Evolutionary conservation across 2,329 filamentous ascomycete genomes (phyloP).

Genomic region (Trichoderma citrinoviride): DNA sequence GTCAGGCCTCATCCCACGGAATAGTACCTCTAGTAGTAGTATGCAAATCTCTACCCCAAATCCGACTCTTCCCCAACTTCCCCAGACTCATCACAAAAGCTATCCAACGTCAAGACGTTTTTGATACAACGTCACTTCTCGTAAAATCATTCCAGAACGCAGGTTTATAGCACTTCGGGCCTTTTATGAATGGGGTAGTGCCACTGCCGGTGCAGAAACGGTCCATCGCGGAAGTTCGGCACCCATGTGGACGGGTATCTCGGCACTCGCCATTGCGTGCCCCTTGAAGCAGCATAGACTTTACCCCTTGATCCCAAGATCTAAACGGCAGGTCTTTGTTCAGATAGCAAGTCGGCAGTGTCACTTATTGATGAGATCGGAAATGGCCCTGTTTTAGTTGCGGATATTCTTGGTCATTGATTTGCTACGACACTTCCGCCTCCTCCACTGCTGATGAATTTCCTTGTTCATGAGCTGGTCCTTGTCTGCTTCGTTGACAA

Average conservation of each 20-base stretch:
- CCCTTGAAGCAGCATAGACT: not conserved
- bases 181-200: constrained; percentile 9
- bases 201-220: not conserved
- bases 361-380: not conserved
- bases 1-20: not conserved
- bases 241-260: constrained; percentile 15
- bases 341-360: not conserved
- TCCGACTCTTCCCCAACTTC: not conserved
- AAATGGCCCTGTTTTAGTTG: constrained; percentile 9
- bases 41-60: not conserved
- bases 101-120: not conserved
- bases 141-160: not conserved
- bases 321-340: constrained; percentile 15
- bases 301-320: not conserved
- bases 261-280: constrained; percentile 7
- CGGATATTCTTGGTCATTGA: not conserved
- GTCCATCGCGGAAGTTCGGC: constrained; percentile 16
- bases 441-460: not conserved
- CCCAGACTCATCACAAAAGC: not conserved
- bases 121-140: not conserved
- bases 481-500: not conserved
- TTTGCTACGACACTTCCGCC: not conserved
- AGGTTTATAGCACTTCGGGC: constrained; percentile 1
- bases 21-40: too few species aligned
- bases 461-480: not conserved